Base-by-base conservation (phyloP, 1,284 basidiomycete species). In the Butyriboletus appendiculatus region DNA sequence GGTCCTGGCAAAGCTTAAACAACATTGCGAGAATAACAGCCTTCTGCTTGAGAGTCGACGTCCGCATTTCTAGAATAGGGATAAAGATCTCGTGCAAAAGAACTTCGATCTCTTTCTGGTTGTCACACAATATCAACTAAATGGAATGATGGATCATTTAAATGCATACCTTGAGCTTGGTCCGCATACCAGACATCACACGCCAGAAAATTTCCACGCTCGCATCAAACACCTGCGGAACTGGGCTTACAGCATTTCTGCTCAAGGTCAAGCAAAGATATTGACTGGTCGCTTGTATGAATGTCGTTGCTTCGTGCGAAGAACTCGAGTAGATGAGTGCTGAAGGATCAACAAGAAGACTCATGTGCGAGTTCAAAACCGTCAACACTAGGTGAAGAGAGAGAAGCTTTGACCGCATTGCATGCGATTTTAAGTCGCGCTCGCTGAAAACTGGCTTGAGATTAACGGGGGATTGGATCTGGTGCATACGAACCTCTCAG, bases 171-270 rank as follows among this genome's bases (percentile, higher is more conserved):
- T 99, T 99, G 59, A 99, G 82, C 75, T 94, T 97, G 30, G 94
- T 94, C 32, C 97, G 84, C 87, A 99, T 90, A 6, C 93, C 93
- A 48, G 90, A 85, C 22, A 99, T 75, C 44, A 98, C 91, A 62
- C 93, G 86, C 95, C 96, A 99, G 73, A 99, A 99, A 62, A 99
- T 98, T 75, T 99, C 97, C 52, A 98, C 96, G 65, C 93, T 94
- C 49, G 96, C 86, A 70, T 99, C 98, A 71, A 99, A 99, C 20
- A 99, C 96, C 72, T 97, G 96, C 18, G 90, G 90, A 20, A 99
- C 93, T 9, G 95, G 88, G 68, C 92, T 96, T 58, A 98, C 91
- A 45, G 96, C 96, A 70, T 99, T 99, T 47, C 97, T 84, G 64
- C 94, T 97, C 63, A 99, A 75, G 60, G 88, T 91, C 60, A 98